Percentiles rank a stretch among this genome's conserved stretches.
These are phyloP conservation scores for Phalaenopsis hybrid DNA, from an alignment of 116 monocot species.

Conservation along the genomic window DNA sequence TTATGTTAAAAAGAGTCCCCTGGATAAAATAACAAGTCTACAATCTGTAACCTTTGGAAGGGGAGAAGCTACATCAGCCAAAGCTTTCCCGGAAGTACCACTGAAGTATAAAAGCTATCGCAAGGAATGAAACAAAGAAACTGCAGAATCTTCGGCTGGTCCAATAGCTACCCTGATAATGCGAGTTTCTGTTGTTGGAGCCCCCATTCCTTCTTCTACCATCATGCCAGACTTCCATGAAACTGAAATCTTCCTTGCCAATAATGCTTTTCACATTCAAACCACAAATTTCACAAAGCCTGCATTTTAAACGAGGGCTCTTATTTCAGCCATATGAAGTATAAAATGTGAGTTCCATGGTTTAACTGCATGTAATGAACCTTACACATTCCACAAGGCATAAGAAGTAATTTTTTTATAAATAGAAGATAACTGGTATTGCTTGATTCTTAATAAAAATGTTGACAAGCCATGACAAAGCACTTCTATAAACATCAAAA, in stretches of 20 bases:
- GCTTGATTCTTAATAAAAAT: no score
- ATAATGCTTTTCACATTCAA: background rate
- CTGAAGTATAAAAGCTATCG: conserved; percentile 11
- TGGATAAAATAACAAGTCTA: no score
- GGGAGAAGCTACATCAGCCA: background rate
- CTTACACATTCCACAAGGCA: no score
- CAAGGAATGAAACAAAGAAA: conserved; percentile 8
- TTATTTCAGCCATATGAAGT: no score
- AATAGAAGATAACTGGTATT: no score
- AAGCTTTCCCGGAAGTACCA: conserved; percentile 11
- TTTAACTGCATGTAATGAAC: no score
- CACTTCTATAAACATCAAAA: no score
- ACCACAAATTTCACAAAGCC: conserved; percentile 25
- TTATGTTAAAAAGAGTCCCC: no score
- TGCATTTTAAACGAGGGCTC: background rate
- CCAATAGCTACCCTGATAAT: background rate
- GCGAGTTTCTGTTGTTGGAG: background rate
- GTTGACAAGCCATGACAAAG: no score
- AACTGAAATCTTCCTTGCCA: background rate
- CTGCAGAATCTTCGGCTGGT: conserved; percentile 7
- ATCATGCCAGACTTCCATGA: conserved; percentile 9
- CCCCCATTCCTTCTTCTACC: background rate
- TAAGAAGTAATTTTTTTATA: no score
- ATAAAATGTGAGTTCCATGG: no score
- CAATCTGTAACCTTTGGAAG: no score